A percentile compares a stretch with the other conserved stretches of the same genome.
Evolutionary conservation across 805 yeast genomes (phyloP).

Genomic region (Metschnikowia cerradonensis): DNA sequence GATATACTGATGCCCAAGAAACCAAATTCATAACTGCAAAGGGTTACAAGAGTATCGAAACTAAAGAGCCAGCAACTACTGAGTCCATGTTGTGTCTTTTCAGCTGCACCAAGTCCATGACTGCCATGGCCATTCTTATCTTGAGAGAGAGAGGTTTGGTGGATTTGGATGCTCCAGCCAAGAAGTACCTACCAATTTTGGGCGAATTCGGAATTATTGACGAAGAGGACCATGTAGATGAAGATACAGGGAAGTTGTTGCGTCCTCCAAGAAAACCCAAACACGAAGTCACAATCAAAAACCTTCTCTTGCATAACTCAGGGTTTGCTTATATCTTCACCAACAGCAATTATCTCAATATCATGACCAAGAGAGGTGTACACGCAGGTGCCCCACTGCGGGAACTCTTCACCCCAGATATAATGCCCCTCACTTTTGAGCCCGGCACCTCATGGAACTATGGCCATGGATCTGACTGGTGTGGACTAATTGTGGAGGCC

Average conservation of each 20-base stretch:
- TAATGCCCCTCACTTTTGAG: slow-evolving; percentile 25
- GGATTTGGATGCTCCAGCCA: slow-evolving; percentile 32
- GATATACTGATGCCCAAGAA: slow-evolving; percentile 11
- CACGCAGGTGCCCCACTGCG: slow-evolving; percentile 21
- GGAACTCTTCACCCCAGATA: slow-evolving; percentile 23
- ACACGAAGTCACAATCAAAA: slow-evolving; percentile 15
- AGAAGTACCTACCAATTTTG: slow-evolving; percentile 30
- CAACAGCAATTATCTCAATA: slow-evolving; percentile 25
- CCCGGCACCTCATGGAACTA: slow-evolving; percentile 39
- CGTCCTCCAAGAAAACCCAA: slow-evolving; percentile 7
- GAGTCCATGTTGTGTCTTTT: slow-evolving; percentile 13
- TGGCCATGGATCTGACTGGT: slow-evolving; percentile 38
- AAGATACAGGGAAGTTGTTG: slow-evolving; percentile 12
- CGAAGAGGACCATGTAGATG: slow-evolving; percentile 12
- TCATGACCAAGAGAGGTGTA: slow-evolving; percentile 18
- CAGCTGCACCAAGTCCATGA: slow-evolving; percentile 19
- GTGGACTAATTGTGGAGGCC: slow-evolving; percentile 33
- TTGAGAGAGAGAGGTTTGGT: slow-evolving; percentile 31
- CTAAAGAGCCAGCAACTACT: slow-evolving; percentile 7
- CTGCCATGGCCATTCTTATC: slow-evolving; percentile 33
- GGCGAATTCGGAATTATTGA: slow-evolving; percentile 17
- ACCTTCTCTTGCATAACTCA: slow-evolving; percentile 16
- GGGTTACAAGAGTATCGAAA: slow-evolving; percentile 13
- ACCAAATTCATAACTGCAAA: slow-evolving; percentile 10
- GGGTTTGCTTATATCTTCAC: slow-evolving; percentile 36